Conservation (phyloP, 305 asterid species). For the Fraxinus sp. region DNA sequence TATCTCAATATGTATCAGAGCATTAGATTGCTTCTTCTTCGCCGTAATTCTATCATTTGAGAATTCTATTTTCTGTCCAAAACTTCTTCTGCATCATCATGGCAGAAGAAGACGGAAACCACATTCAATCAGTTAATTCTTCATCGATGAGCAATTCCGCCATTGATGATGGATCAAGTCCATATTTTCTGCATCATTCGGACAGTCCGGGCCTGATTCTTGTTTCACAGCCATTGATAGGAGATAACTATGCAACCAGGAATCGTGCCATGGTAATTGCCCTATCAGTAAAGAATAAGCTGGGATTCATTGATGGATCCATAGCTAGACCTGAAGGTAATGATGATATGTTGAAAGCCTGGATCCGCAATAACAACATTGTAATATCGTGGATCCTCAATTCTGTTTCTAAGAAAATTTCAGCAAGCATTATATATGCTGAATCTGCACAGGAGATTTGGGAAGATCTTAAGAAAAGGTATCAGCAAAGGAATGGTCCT, state of each 20-base stretch:
- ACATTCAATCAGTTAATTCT: neutral
- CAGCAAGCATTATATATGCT: neutral
- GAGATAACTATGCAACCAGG: neutral
- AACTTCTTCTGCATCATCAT: neutral
- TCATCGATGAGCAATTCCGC: neutral
- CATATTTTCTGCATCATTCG: neutral
- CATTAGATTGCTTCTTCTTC: no score
- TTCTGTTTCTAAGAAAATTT: neutral
- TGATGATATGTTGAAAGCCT: neutral
- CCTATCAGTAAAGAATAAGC: neutral
- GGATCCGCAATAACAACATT: neutral
- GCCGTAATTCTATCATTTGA: neutral
- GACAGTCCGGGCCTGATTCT: neutral
- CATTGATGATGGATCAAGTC: neutral
- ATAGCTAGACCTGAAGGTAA: neutral
- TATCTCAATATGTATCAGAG: neutral
- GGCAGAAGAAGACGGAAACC: neutral
- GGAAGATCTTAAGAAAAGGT: neutral
- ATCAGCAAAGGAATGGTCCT: neutral
- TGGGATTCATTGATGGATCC: neutral
- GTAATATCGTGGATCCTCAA: neutral
- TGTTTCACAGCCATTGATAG: neutral
- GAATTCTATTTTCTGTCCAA: neutral
- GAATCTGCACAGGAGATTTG: neutral
- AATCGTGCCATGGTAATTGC: neutral